Evolutionary conservation across 768 basidiomycete species (phyloP).

Genomic region (Stropharia rugosoannulata): DNA sequence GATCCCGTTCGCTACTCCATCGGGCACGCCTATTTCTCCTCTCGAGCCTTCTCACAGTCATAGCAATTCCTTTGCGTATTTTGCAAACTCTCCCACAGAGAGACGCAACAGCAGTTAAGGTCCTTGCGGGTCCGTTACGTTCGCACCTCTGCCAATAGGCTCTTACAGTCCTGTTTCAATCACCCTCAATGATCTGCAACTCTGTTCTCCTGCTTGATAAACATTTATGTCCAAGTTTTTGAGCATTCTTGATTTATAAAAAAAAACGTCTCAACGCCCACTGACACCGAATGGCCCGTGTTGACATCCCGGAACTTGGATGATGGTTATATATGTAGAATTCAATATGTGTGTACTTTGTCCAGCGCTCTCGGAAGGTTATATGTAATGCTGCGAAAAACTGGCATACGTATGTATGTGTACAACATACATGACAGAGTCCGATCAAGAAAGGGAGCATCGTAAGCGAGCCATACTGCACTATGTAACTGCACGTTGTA

Average conservation of each 20-base stretch:
- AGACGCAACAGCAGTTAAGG: neutral
- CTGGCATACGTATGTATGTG: neutral
- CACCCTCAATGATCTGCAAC: no score
- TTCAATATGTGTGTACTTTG: no score
- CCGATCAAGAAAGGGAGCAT: neutral
- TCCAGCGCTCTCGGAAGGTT: neutral
- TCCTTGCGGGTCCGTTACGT: conserved; percentile 10
- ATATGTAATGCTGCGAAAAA: neutral
- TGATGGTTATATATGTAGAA: no score
- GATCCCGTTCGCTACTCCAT: neutral
- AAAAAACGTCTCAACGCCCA: no score
- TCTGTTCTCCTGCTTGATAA: no score
- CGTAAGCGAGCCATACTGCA: neutral
- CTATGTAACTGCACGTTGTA: neutral
- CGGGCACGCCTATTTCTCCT: neutral
- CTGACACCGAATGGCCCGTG: no score
- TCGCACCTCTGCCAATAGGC: conserved; percentile 2
- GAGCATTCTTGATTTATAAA: no score
- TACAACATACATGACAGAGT: neutral
- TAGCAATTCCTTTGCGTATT: neutral
- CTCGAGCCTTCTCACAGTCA: conserved; percentile 5
- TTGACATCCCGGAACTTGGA: no score
- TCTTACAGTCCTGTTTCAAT: no score
- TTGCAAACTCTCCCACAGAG: conserved; percentile 2
- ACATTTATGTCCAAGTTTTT: no score